These are phyloP conservation scores for Alloteropsis angusta DNA, from an alignment of 202 grass and related monocot species.

Conservation along the genomic window DNA sequence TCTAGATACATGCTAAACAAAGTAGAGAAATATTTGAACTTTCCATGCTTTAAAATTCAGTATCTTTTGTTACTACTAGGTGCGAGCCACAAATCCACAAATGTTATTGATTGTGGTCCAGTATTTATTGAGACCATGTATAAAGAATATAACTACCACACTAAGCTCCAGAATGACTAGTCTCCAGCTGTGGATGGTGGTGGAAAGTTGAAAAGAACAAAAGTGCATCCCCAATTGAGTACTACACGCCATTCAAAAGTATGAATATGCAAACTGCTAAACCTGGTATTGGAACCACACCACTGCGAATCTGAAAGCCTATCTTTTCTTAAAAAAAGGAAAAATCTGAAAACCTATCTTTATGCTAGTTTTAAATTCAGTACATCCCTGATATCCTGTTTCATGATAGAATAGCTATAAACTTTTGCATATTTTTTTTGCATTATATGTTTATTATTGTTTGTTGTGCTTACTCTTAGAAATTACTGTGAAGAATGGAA, in stretches of 20 bases:
- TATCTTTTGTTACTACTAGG: not conserved
- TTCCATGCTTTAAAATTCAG: not conserved
- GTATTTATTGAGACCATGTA: not conserved
- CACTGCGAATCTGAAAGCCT: not conserved
- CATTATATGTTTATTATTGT: not conserved
- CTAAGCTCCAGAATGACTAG: not conserved
- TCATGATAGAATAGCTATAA: not conserved
- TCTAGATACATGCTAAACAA: not conserved
- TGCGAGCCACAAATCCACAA: not conserved
- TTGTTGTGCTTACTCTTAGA: not conserved
- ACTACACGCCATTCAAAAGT: not conserved
- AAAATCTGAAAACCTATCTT: not conserved
- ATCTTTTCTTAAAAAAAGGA: not conserved
- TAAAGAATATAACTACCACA: conserved; percentile 8
- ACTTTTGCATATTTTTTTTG: not conserved
- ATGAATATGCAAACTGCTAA: not conserved
- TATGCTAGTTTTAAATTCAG: not conserved
- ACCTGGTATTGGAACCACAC: not conserved
- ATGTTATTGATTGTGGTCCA: conserved; percentile 6
- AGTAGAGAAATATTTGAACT: conserved; percentile 12
- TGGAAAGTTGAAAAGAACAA: not conserved
- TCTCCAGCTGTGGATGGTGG: not conserved
- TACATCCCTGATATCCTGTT: not conserved
- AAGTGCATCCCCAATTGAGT: not conserved
- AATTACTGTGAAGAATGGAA: not conserved